These are phyloP conservation scores for Coniochaeta prunicola DNA, from an alignment of 2,329 filamentous ascomycete genomes.

Conservation along the genomic window DNA sequence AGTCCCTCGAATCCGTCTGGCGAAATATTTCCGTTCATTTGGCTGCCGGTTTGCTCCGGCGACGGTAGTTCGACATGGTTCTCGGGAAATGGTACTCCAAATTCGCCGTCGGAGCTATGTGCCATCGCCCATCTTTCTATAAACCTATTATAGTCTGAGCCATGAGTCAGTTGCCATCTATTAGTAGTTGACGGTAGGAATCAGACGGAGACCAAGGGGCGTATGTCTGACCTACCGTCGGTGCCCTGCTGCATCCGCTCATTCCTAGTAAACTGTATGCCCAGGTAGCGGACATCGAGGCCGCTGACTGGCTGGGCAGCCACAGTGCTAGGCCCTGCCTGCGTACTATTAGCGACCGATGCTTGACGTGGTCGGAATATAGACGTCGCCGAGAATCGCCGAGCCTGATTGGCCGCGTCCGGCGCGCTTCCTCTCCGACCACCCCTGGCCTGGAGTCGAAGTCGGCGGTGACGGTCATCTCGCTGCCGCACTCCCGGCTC, in stretches of 20 bases:
- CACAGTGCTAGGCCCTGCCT: constrained; percentile 8
- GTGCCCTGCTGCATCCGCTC: constrained; percentile 11
- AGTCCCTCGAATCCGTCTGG: background rate
- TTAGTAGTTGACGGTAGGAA: background rate
- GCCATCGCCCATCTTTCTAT: constrained; percentile 37
- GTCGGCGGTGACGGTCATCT: constrained; percentile 36
- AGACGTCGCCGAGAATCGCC: constrained; percentile 35
- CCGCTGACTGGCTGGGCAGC: constrained; percentile 14
- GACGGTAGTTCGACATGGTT: constrained; percentile 40
- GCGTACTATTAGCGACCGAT: background rate
- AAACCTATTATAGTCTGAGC: constrained; percentile 25
- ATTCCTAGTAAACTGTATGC: constrained; percentile 40
- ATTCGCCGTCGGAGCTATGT: constrained; percentile 38
- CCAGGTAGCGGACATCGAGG: constrained; percentile 39
- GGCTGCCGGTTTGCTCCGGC: constrained; percentile 23
- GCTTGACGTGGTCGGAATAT: constrained; percentile 28
- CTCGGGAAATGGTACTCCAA: constrained; percentile 36
- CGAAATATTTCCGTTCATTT: background rate
- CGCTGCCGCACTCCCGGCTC: constrained; percentile 37
- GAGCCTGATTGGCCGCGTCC: constrained; percentile 19
- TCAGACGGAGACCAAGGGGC: background rate
- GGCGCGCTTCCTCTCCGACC: constrained; percentile 33
- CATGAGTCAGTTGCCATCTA: background rate
- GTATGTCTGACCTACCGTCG: constrained; percentile 27
- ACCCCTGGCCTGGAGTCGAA: constrained; percentile 31